These are phyloP conservation scores for Alternaria dauci DNA, from an alignment of 2,329 filamentous ascomycete species.

Conservation along the genomic window DNA sequence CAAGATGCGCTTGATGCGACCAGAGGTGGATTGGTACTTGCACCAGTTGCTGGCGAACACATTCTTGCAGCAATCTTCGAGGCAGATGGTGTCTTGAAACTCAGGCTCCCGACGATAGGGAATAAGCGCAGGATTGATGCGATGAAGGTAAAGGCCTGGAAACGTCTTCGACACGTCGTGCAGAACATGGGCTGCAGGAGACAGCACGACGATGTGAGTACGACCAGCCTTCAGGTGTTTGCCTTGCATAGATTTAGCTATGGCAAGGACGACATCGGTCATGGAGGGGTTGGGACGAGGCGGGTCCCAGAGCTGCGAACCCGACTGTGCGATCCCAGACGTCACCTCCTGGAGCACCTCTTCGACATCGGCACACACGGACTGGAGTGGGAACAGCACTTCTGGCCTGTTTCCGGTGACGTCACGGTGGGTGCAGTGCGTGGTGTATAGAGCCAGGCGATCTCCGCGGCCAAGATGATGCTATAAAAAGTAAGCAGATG, in stretches of 20 bases:
- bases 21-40: conserved; percentile 33
- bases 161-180: conserved; percentile 33
- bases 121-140: conserved; percentile 38
- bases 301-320: conserved; percentile 37
- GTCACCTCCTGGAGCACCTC: conserved; percentile 30
- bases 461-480: conserved; percentile 31
- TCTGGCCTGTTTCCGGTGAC: conserved; percentile 40
- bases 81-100: conserved; percentile 23
- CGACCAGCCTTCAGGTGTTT: conserved; percentile 23
- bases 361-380: conserved; percentile 22
- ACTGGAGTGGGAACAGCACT: conserved; percentile 31
- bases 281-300: conserved; percentile 42
- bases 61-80: conserved; percentile 35
- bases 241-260: conserved; percentile 32
- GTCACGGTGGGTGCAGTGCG: conserved; percentile 40
- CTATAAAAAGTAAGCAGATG: conserved; percentile 10
- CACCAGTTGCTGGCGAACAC: conserved; percentile 37
- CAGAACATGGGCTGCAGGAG: conserved; percentile 32
- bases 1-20: conserved; percentile 36
- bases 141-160: conserved; percentile 36
- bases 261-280: conserved; percentile 35
- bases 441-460: conserved; percentile 42
- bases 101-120: conserved; percentile 30
- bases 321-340: conserved; percentile 25
- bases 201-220: conserved; percentile 41